These are phyloP conservation scores for Neofusicoccum parvum DNA, from an alignment of 2,329 filamentous ascomycete species.

Conservation along the genomic window DNA sequence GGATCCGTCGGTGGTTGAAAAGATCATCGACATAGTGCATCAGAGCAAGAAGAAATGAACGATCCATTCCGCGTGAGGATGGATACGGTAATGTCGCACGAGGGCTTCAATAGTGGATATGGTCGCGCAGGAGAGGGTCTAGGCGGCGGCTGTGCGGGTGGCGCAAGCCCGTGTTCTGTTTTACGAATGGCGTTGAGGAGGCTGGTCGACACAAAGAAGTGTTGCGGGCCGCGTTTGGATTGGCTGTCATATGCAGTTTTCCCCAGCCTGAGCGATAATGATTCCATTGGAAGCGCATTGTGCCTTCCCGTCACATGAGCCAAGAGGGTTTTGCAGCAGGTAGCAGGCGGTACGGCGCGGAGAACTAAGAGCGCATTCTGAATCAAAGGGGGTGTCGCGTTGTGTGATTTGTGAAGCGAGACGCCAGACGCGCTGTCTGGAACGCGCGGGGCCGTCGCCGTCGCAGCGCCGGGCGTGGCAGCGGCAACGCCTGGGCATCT, in stretches of 20 bases:
- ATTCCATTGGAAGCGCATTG: background rate
- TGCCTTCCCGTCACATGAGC: background rate
- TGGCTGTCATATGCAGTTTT: constrained; percentile 5
- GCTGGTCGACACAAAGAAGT: constrained; percentile 1
- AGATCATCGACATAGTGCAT: constrained; percentile 83
- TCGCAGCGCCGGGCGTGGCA: background rate
- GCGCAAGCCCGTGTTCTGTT: constrained; percentile 1
- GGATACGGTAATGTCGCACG: constrained; percentile 13
- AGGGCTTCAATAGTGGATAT: background rate
- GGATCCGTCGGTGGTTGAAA: constrained; percentile 84
- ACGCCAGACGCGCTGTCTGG: constrained; percentile 9
- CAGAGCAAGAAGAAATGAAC: constrained; percentile 51
- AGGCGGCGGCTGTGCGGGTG: background rate
- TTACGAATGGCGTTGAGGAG: constrained; percentile 12
- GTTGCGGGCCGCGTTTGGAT: background rate
- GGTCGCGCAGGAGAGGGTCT: background rate
- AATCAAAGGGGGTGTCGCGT: constrained; percentile 14
- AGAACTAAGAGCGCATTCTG: constrained; percentile 13
- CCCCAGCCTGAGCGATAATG: constrained; percentile 1
- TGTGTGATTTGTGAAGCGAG: constrained; percentile 16
- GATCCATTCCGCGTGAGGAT: background rate
- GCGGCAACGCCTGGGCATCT: too few species aligned
- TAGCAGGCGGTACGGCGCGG: background rate
- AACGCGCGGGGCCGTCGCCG: constrained; percentile 1
- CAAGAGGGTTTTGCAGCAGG: background rate